These are phyloP conservation scores for Erigeron philadelphicus DNA, from an alignment of 140 eudicot genomes.

Conservation along the genomic window DNA sequence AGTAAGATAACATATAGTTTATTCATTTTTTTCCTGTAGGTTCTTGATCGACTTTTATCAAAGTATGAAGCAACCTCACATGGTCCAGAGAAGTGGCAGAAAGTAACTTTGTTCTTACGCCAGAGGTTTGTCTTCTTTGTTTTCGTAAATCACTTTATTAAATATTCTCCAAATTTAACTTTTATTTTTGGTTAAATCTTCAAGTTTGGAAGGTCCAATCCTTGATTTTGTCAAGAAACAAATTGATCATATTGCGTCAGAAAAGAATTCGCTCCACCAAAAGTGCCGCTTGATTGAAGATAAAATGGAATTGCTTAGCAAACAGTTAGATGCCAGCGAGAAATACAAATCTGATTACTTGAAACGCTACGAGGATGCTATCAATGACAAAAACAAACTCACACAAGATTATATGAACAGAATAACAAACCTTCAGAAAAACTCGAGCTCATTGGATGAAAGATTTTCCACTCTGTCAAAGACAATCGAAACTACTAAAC, in stretches of 20 bases:
- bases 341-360: constrained; percentile 74
- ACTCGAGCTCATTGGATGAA: constrained; percentile 72
- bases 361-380: constrained; percentile 87
- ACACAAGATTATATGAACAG: constrained; percentile 69
- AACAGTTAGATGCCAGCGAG: constrained; percentile 85
- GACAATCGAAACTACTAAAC: constrained; percentile 54
- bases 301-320: constrained; percentile 67
- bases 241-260: constrained; percentile 60
- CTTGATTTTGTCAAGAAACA: constrained; percentile 78
- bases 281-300: constrained; percentile 83
- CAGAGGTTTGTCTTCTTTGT: constrained; percentile 54
- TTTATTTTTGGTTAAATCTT: background rate
- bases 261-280: constrained; percentile 64
- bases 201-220: constrained; percentile 93
- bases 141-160: background rate
- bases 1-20: background rate
- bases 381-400: constrained; percentile 66
- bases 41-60: constrained; percentile 65
- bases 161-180: background rate
- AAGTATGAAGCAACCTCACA: constrained; percentile 68
- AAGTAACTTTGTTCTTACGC: constrained; percentile 55
- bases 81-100: constrained; percentile 96
- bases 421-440: constrained; percentile 55
- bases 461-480: constrained; percentile 61
- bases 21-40: constrained; percentile 36